Conservation (phyloP, 257 asterid species). For the Lantana camara region DNA sequence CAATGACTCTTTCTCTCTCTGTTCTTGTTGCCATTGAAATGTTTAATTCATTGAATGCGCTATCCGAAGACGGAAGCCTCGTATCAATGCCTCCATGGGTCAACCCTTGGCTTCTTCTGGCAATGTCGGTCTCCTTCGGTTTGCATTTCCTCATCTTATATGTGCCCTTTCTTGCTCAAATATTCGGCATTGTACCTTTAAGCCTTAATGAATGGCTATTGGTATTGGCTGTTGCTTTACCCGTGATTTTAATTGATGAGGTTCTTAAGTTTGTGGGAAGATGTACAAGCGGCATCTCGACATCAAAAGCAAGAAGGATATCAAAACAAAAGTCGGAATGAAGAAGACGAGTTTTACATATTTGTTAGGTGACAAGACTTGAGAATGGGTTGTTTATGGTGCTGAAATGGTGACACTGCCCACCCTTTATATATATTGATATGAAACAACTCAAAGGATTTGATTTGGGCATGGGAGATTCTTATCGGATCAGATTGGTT, state of each 20-base stretch:
- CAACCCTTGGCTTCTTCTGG: conserved; percentile 93
- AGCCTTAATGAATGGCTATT: conserved; percentile 87
- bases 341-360: conserved; percentile 22
- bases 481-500: conserved; percentile 37
- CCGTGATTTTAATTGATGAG: conserved; percentile 86
- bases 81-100: conserved; percentile 98
- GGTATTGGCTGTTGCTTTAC: conserved; percentile 77
- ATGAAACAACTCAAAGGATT: conserved; percentile 19
- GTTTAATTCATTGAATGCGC: conserved; percentile 95
- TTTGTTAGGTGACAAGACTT: conserved; percentile 3
- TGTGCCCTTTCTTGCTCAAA: conserved; percentile 89
- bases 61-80: conserved; percentile 97
- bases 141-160: conserved; percentile 91
- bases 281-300: conserved; percentile 52
- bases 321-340: conserved; percentile 68
- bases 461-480: conserved; percentile 34
- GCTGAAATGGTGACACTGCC: conserved; percentile 23
- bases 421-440: conserved; percentile 23
- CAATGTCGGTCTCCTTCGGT: conserved; percentile 93
- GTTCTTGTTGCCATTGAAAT: conserved; percentile 95
- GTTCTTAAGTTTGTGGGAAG: conserved; percentile 87
- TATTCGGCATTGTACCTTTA: conserved; percentile 89
- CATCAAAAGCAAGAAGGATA: conserved; percentile 37
- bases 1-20: conserved; percentile 93
- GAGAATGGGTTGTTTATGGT: not conserved